Percentiles rank a stretch among this genome's conserved stretches.
phyloP scores from a whole-genome alignment of 73 alveolate species.

The Paramecium caudatum region DNA sequence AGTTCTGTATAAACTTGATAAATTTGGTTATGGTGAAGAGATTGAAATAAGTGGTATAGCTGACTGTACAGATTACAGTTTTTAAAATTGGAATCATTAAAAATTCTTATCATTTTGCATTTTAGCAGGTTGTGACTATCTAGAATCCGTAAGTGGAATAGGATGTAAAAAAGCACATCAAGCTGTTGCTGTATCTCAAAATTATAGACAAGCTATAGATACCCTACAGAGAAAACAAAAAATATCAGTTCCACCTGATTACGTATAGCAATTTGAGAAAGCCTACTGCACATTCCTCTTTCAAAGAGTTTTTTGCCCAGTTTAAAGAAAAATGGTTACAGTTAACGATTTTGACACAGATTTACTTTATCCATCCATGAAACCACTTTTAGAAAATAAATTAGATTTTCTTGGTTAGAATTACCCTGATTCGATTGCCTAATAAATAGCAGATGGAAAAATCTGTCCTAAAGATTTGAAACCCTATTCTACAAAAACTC shows the following conservation, averaged over 20 bases:
- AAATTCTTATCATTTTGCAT: conserved; percentile 92
- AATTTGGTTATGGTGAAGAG: conserved; percentile 82
- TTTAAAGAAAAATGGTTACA: conserved; percentile 82
- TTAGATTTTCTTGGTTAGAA: conserved; percentile 11
- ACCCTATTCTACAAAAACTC: conserved; percentile 20
- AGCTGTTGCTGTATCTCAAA: conserved; percentile 49
- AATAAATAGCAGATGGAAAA: conserved; percentile 55
- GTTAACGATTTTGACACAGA: conserved; percentile 75
- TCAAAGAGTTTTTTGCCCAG: conserved; percentile 96
- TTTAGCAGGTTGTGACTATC: conserved; percentile 98
- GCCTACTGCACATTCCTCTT: conserved; percentile 95
- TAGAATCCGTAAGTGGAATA: conserved; percentile 90
- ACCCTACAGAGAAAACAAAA: conserved; percentile 77
- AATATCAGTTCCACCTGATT: conserved; percentile 85
- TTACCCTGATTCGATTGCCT: conserved; percentile 9
- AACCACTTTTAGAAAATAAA: not conserved
- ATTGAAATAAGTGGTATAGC: conserved; percentile 80
- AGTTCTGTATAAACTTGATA: conserved; percentile 90
- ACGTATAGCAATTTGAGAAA: conserved; percentile 87
- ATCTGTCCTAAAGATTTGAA: conserved; percentile 42
- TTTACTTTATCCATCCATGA: conserved; percentile 5
- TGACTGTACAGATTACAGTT: conserved; percentile 79
- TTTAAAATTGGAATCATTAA: conserved; percentile 86
- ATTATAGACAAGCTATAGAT: conserved; percentile 54
- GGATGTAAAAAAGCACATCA: conserved; percentile 78